Base-by-base conservation (phyloP, 768 basidiomycete species). In the Kwoniella dendrophila region DNA sequence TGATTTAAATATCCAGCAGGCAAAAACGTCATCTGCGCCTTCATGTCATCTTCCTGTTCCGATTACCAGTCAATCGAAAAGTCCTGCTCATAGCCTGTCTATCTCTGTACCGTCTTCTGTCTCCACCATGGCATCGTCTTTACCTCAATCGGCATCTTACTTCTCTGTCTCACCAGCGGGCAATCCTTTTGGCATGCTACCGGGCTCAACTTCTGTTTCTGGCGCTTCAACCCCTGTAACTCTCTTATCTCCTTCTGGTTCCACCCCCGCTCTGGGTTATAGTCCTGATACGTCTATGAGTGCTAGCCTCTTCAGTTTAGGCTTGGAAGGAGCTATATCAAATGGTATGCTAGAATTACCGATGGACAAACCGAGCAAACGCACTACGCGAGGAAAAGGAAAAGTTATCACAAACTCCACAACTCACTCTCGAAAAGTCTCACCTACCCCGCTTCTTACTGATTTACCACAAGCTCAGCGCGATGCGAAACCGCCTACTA, bases 221-320 rank as follows among this genome's bases (percentile, higher is more conserved):
- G 72, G 72, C 22, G 48, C 62, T 20, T 69, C 69, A 4, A 69
- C 69, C 3, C 69, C 72, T 16, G 45, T n/a, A 22, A 59, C 47
- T 8, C 44, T 68, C 7, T 68, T 70, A 45, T 70, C 71, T 0
- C 71, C 71, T 20, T 53, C 61, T 3, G 34, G 33, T 3, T 52
- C 67, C 4, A 63, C 68, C 0, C 64, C 66, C 12, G 57, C 58
- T 18, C 49, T 59, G 4, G 61, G 64, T 2, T 65, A 62, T 22
- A 54, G 56, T 6, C 58, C 60, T 6, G 55, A 54, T 30, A 48
- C 33, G 11, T 30, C 20, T 7, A 45, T 58, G 30, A 61, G 41
- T 22, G 20, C 44, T 14, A 49, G 47, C 10, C 59, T 54, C 43
- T 47, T 51, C 41, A 52, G 59, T 7, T 45, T 60, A 22, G 59